Evolutionary conservation across 208 protist genomes (phyloP).

Genomic region (Naegleria fowleri): DNA sequence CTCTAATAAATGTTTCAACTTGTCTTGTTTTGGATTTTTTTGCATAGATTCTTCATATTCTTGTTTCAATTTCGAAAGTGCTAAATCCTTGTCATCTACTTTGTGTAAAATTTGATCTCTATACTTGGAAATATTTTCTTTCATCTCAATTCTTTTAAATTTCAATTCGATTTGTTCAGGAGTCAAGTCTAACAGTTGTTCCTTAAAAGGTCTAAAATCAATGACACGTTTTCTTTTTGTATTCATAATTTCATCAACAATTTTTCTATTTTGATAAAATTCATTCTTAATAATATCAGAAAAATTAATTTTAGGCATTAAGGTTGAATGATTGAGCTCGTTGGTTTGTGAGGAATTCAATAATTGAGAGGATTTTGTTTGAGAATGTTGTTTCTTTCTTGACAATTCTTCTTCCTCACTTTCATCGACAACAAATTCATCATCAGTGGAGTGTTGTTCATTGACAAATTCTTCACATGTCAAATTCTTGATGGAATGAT

Average conservation of each 20-base stretch:
- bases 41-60: neutral
- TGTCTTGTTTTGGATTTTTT: neutral
- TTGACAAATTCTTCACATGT: neutral
- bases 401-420: neutral
- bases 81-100: neutral
- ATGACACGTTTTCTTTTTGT: neutral
- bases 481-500: neutral
- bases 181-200: conserved; percentile 1
- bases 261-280: neutral
- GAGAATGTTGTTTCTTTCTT: no score
- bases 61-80: neutral
- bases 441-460: no score
- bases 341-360: no score
- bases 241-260: neutral
- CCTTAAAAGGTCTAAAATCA: conserved; percentile 25
- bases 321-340: no score
- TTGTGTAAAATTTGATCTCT: neutral
- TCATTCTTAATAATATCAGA: neutral
- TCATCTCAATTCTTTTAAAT: conserved; percentile 10
- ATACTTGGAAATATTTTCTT: neutral
- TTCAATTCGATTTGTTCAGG: neutral
- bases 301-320: neutral
- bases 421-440: neutral
- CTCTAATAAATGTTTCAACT: neutral
- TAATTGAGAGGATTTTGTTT: no score